Evolutionary conservation across 768 basidiomycete genomes (phyloP).

Genomic region (Gymnopilus dilepis): DNA sequence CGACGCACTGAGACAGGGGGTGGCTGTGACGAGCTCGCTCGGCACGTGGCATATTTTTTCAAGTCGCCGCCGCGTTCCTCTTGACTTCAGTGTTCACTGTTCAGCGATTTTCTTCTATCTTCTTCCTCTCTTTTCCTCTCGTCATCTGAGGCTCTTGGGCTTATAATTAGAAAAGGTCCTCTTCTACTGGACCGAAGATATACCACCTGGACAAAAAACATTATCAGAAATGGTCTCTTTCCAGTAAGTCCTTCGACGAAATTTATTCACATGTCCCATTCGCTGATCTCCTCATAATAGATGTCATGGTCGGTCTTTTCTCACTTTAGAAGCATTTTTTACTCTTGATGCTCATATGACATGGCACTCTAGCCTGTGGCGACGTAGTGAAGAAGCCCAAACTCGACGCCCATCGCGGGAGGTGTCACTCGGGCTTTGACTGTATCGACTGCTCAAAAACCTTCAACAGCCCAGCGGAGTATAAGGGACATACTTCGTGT

Average conservation of each 20-base stretch:
- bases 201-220: not conserved
- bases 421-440: conserved; percentile 73
- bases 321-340: too few species aligned
- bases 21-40: not conserved
- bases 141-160: too few species aligned
- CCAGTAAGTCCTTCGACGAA: conserved; percentile 29
- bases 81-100: not conserved
- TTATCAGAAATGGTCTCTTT: conserved; percentile 37
- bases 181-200: not conserved
- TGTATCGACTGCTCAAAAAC: conserved; percentile 91
- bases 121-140: not conserved
- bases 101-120: too few species aligned
- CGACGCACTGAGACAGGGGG: too few species aligned
- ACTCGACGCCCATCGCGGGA: conserved; percentile 74
- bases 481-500: conserved; percentile 83
- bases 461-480: conserved; percentile 77
- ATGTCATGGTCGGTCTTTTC: conserved; percentile 65
- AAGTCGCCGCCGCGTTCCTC: not conserved
- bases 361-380: conserved; percentile 58
- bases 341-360: too few species aligned
- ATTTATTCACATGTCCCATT: not conserved
- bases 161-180: too few species aligned
- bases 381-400: conserved; percentile 96
- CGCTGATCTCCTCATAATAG: conserved; percentile 39
- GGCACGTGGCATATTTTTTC: conserved; percentile 2